These are phyloP conservation scores for Stephania yunnanensis DNA, from an alignment of 164 flowering plant species.

Conservation along the genomic window DNA sequence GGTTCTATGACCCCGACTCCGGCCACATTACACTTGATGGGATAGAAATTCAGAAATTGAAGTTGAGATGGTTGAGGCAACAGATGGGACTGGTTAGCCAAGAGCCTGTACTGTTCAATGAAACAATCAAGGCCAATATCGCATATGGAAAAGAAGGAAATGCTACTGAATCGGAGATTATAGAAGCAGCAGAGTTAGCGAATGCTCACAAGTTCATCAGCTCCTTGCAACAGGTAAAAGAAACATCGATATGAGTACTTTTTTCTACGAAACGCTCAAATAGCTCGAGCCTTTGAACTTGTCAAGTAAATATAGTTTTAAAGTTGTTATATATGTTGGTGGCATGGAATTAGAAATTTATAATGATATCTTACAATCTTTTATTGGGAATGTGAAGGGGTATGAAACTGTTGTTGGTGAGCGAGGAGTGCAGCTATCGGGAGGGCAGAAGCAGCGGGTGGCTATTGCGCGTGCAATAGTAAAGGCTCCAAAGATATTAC, in stretches of 20 bases:
- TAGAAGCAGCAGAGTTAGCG: slow-evolving; percentile 21
- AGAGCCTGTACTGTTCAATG: slow-evolving; percentile 37
- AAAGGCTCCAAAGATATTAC: slow-evolving; percentile 57
- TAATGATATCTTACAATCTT: background rate
- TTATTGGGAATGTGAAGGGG: slow-evolving; percentile 33
- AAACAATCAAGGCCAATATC: slow-evolving; percentile 21
- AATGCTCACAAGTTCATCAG: slow-evolving; percentile 28
- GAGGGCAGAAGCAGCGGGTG: slow-evolving; percentile 21
- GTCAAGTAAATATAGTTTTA: too few relatives aligned
- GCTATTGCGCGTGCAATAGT: slow-evolving; percentile 86
- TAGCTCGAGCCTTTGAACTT: too few relatives aligned
- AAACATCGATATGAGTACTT: background rate
- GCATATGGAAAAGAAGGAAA: slow-evolving; percentile 26
- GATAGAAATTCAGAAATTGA: slow-evolving; percentile 27
- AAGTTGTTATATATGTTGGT: background rate
- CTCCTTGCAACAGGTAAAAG: slow-evolving; percentile 15
- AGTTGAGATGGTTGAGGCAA: slow-evolving; percentile 34
- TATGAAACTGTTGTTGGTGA: slow-evolving; percentile 77
- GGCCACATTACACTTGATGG: slow-evolving; percentile 48
- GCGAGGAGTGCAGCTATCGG: slow-evolving; percentile 65
- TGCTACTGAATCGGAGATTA: slow-evolving; percentile 21
- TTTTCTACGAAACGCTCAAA: too few relatives aligned
- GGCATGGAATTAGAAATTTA: background rate
- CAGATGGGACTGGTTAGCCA: slow-evolving; percentile 79
- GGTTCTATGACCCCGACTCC: slow-evolving; percentile 50